Evolutionary conservation across 225 moss, liverwort and hornwort species (phyloP), one percentile per base, ranked within the genome.

Genomic region (Asterella californica): DNA sequence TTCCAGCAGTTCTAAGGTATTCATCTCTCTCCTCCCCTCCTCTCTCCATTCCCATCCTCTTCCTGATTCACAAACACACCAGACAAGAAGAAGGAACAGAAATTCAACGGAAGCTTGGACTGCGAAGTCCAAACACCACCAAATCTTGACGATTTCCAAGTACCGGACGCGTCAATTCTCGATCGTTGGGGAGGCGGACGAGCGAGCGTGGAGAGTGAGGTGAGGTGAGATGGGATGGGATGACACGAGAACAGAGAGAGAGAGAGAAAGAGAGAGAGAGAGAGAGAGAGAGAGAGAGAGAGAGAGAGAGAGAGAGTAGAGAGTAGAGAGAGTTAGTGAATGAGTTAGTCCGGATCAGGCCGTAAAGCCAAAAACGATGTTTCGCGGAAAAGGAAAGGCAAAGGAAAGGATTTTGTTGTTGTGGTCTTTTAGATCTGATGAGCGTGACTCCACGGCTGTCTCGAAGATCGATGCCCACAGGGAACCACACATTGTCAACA

Each of bases 391-490:
- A 68, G 14, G 37, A 42, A 42, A 42, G 3, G 7, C 42, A 7
- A 42, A 2, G 42, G n/a, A n/a, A n/a, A n/a, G n/a, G n/a, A n/a
- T n/a, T n/a, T n/a, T n/a, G n/a, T n/a, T 62, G 9, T 67, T 15
- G 33, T 34, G 42, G 34, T 36, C 42, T 70, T 70, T 70, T 45
- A 45, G 42, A 70, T 70, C 69, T 42, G 37, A 37, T 42, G 37
- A 37, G 69, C 38, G 69, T 70, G 69, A n/a, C n/a, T n/a, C n/a
- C n/a, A n/a, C n/a, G n/a, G 69, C 69, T 17, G 69, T 70, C 69
- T 15, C 69, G 69, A 22, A 53, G 30, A 52, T 74, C 74, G 52
- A 33, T 33, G 21, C 53, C 33, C 52, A 52, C 53, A 54, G 52
- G n/a, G 74, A 53, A 53, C 52, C 74, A 74, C 52, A 32, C 69